Base-by-base conservation (phyloP, 176 grass and related monocot genomes). In the Oryza glumipatula region DNA sequence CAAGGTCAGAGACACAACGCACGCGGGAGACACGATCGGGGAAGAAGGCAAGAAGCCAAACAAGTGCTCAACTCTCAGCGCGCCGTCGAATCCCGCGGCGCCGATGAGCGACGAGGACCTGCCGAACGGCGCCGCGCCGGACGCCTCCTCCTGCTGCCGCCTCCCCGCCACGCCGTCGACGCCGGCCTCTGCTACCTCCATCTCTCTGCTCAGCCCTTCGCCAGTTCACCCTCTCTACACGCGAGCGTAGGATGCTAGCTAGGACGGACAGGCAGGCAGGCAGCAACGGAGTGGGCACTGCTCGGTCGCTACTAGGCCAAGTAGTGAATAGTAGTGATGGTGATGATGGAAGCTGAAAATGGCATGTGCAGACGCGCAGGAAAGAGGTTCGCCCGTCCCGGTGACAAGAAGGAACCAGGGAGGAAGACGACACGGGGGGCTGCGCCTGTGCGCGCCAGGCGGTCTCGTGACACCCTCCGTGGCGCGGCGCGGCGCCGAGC, bases 71-170 rank as follows among this genome's bases (percentile, higher is more conserved):
- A 91, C 92, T 44, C 28, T 90, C 15, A 94, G 83, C 11, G 92
- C 88, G 67, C 73, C 78, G 76, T 84, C 66, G 80, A 94, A 94
- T 72, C 83, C 64, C 24, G 68, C 48, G 26, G 21, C 46, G 73
- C 60, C 58, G 38, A 79, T 47, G 64, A 73, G 79, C 78, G 83
- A 68, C 26, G 84, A 74, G 35, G 84, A 61, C 68, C 74, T 58
- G 46, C 23, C 68, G 68, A 90, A 73, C 61, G 38, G 88, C 88
- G 66, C 77, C 51, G 65, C 66, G 65, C 12, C 48, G 24, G 81
- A 33, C 51, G 12, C 26, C 4, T 56, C 14, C 58, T 44, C 39
- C 22, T 12, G 30, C 21, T 21, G 43, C 32, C 35, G 56, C 68
- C 22, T 5, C 14, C 9, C 46, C 67, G 36, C 79, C 36, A 78